phyloP scores from a whole-genome alignment of 2,329 filamentous ascomycete genomes.

The Talaromyces verruculosus region DNA sequence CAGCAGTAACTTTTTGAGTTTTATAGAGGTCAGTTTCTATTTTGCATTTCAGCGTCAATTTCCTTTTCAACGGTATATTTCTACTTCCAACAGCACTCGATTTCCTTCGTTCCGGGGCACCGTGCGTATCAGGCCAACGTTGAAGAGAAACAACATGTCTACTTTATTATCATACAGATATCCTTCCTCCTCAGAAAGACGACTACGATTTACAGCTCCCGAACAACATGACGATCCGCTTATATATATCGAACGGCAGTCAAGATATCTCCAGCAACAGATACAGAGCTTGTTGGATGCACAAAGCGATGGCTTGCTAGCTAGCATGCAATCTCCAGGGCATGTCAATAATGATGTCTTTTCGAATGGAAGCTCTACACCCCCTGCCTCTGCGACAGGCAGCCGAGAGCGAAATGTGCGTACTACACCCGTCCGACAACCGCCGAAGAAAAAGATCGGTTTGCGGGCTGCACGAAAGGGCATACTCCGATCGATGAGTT shows the following conservation, averaged over 20 bases:
- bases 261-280: conserved; percentile 56
- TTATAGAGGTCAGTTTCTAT: neutral
- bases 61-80: neutral
- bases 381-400: conserved; percentile 32
- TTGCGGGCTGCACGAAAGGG: conserved; percentile 56
- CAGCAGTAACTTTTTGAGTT: neutral
- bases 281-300: conserved; percentile 61
- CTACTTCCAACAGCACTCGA: neutral
- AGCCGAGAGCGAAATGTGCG: conserved; percentile 34
- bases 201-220: conserved; percentile 32
- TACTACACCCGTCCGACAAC: conserved; percentile 42
- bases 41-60: neutral
- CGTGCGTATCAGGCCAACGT: neutral
- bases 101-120: neutral
- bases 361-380: conserved; percentile 49
- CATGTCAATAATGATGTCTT: conserved; percentile 34
- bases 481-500: conserved; percentile 57
- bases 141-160: conserved; percentile 30
- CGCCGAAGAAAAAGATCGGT: conserved; percentile 48
- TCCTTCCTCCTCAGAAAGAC: conserved; percentile 24
- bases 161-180: conserved; percentile 29
- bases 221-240: conserved; percentile 44
- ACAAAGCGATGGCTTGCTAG: conserved; percentile 58
- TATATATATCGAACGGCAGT: conserved; percentile 53
- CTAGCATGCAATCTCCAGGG: conserved; percentile 42